A percentile compares a stretch with the other conserved stretches of the same genome.
Conservation (phyloP, 148 eudicot species). For the Camellia sinensis region DNA sequence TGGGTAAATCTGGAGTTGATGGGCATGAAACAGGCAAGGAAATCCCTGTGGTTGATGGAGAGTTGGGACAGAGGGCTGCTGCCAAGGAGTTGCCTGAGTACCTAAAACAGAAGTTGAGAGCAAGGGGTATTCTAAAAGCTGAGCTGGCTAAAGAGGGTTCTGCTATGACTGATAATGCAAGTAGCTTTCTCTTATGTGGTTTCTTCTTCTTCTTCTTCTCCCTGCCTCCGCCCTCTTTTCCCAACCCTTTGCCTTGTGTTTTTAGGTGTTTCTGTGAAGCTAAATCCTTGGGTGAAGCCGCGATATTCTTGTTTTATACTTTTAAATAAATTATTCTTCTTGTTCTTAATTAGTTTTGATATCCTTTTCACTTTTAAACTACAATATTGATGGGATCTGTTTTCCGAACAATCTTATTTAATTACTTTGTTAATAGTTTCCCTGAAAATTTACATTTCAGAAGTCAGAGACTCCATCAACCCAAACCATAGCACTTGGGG, state of each 20-base stretch:
- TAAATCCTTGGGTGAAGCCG: neutral
- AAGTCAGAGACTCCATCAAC: constrained; percentile 41
- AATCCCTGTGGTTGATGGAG: constrained; percentile 34
- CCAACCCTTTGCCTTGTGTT: neutral
- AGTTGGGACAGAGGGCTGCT: constrained; percentile 38
- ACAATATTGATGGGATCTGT: neutral
- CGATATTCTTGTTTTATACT: neutral
- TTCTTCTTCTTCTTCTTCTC: neutral
- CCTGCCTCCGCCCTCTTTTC: neutral
- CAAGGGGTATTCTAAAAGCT: constrained; percentile 83
- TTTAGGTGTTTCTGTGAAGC: constrained; percentile 7
- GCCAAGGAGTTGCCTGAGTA: constrained; percentile 74
- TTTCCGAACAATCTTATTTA: neutral
- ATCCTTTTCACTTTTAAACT: constrained; percentile 4
- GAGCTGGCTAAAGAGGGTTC: constrained; percentile 31
- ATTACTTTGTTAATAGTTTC: constrained; percentile 8
- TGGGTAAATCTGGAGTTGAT: constrained; percentile 36
- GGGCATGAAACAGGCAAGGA: constrained; percentile 36
- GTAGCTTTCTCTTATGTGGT: constrained; percentile 15
- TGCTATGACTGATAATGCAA: constrained; percentile 37
- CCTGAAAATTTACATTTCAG: constrained; percentile 38
- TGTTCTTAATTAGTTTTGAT: neutral
- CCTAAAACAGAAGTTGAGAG: constrained; percentile 79
- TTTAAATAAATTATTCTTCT: neutral
- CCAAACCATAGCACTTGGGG: constrained; percentile 32